phyloP scores from a whole-genome alignment of 352 stramenopile species.

The Saprolegnia parasitica region DNA sequence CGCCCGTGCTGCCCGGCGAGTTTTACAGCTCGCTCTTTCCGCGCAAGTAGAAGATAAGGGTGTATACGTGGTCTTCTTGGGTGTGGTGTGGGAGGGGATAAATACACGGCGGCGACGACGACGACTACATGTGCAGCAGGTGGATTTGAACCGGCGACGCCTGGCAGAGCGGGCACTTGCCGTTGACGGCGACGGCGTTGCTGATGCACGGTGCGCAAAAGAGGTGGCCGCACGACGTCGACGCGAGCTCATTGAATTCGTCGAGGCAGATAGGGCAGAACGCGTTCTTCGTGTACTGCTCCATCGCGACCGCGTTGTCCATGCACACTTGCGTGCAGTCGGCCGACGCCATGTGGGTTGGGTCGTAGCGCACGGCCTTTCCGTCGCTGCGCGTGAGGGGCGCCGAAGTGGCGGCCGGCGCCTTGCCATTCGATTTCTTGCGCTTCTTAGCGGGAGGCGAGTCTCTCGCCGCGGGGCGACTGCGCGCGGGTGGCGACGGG shows the following conservation, averaged over 20 bases:
- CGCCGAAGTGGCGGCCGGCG: background rate
- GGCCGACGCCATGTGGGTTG: conserved; percentile 13
- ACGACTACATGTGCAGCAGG: conserved; percentile 17
- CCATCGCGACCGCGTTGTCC: conserved; percentile 26
- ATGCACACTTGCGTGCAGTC: conserved; percentile 28
- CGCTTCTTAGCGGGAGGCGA: no score
- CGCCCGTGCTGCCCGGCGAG: conserved; percentile 72
- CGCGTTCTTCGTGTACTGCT: conserved; percentile 1
- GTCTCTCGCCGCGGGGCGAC: no score
- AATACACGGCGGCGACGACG: background rate
- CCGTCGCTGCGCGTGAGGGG: background rate
- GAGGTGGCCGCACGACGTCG: conserved; percentile 25
- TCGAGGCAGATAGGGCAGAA: conserved; percentile 27
- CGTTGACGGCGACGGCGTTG: background rate
- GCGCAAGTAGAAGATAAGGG: background rate
- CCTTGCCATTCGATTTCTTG: no score
- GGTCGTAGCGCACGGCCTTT: conserved; percentile 18
- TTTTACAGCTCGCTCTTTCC: conserved; percentile 82
- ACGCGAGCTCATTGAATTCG: conserved; percentile 2
- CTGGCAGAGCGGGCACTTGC: conserved; percentile 26
- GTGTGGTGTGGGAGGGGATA: background rate
- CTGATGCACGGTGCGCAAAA: conserved; percentile 17
- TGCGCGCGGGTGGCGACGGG: no score
- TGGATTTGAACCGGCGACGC: conserved; percentile 6
- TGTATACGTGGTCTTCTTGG: no score